Percentiles rank a stretch among this genome's conserved stretches.
phyloP scores from a whole-genome alignment of 345 rosid species.

The Eucalyptus polyanthemos region DNA sequence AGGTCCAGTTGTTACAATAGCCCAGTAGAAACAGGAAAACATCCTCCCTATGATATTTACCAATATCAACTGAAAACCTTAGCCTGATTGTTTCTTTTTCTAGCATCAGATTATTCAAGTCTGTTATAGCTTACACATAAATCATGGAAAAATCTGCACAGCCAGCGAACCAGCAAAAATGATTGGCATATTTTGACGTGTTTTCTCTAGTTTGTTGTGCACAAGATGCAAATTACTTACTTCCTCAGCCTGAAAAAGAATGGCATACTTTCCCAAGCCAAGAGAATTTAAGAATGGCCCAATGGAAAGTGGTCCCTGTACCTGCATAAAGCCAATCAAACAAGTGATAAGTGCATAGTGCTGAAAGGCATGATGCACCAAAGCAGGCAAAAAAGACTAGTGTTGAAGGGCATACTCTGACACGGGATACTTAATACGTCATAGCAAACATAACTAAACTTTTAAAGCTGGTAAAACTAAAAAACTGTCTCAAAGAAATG shows the following conservation, averaged over 20 bases:
- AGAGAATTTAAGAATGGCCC: conserved; percentile 31
- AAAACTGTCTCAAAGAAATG: background rate
- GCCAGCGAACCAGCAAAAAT: background rate
- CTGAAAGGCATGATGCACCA: background rate
- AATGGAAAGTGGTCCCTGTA: conserved; percentile 16
- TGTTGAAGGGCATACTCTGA: background rate
- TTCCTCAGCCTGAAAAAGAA: conserved; percentile 39
- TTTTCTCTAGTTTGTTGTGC: background rate
- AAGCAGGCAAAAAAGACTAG: background rate
- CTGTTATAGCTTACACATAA: background rate
- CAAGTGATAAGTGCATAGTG: background rate
- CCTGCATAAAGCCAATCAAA: conserved; percentile 1
- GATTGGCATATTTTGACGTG: background rate
- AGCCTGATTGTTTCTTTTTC: background rate
- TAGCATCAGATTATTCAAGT: background rate
- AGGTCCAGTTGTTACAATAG: background rate
- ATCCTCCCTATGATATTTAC: background rate
- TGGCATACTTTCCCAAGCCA: conserved; percentile 35
- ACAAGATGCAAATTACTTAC: conserved; percentile 17
- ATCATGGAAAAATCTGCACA: background rate
- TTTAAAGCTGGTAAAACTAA: background rate
- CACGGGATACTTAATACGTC: background rate
- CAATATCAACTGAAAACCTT: background rate
- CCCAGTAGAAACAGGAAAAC: background rate
- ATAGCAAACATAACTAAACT: background rate